phyloP scores from a whole-genome alignment of 129 eudicot species.

The Artemisia tridentata region DNA sequence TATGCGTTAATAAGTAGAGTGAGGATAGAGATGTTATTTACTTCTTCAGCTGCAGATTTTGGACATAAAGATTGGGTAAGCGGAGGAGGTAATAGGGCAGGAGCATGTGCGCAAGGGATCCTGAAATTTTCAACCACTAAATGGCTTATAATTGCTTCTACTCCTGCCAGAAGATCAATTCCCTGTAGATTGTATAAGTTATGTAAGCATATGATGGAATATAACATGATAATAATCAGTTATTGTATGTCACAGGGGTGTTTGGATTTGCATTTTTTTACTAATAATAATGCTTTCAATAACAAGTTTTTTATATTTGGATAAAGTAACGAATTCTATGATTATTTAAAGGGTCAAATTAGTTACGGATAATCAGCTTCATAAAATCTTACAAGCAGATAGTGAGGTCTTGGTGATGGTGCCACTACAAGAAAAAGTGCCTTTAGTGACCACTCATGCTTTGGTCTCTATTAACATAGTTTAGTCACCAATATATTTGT shows the following conservation, averaged over 20 bases:
- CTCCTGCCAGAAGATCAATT: constrained; percentile 90
- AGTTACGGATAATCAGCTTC: no score
- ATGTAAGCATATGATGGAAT: not conserved
- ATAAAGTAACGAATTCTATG: no score
- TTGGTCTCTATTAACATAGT: no score
- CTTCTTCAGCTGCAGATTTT: constrained; percentile 98
- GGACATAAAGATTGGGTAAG: constrained; percentile 61
- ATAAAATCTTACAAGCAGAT: no score
- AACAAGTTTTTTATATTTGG: no score
- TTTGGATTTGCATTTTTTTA: no score
- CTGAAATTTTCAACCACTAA: constrained; percentile 72
- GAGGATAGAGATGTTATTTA: constrained; percentile 20
- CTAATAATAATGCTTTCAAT: no score
- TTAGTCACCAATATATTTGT: no score
- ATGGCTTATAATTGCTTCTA: constrained; percentile 95
- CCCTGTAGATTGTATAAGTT: constrained; percentile 50
- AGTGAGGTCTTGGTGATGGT: no score
- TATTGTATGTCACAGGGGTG: not conserved
- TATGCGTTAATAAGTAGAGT: not conserved
- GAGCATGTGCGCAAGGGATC: constrained; percentile 98
- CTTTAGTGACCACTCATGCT: no score
- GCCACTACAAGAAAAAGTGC: no score
- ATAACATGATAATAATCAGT: no score
- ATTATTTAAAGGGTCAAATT: not conserved
- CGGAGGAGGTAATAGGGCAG: constrained; percentile 71